phyloP scores from a whole-genome alignment of 1,284 basidiomycete species.

The Tilletia walkeri region DNA sequence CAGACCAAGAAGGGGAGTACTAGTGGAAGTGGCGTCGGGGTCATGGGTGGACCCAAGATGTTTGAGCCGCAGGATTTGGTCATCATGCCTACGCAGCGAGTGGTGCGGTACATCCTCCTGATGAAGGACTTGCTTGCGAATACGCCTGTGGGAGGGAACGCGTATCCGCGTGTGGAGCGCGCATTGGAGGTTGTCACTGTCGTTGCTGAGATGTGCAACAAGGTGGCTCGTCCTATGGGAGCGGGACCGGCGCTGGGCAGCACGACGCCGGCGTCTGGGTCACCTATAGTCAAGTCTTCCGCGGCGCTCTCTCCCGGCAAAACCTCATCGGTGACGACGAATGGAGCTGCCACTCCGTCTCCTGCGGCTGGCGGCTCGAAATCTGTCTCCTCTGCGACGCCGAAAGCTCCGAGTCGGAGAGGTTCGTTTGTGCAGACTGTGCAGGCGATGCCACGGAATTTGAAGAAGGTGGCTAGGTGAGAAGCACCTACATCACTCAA shows the following conservation, averaged over 20 bases:
- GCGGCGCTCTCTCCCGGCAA: neutral
- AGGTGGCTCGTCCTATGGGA: slow-evolving; percentile 22
- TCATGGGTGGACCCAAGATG: slow-evolving; percentile 26
- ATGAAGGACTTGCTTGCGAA: slow-evolving; percentile 43
- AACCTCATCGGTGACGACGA: neutral
- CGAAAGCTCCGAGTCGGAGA: neutral
- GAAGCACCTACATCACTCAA: too few relatives aligned
- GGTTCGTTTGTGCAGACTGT: neutral
- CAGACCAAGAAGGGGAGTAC: neutral
- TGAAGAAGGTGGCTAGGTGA: slow-evolving; percentile 7
- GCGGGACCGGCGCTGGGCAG: neutral
- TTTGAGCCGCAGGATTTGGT: slow-evolving; percentile 47
- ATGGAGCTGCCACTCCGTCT: neutral
- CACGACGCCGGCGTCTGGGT: neutral
- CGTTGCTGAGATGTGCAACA: slow-evolving; percentile 32
- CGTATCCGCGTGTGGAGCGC: slow-evolving; percentile 35
- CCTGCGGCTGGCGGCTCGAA: neutral
- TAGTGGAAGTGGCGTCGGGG: neutral
- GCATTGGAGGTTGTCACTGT: slow-evolving; percentile 30
- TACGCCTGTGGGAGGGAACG: slow-evolving; percentile 41
- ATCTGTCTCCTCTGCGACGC: neutral
- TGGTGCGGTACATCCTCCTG: slow-evolving; percentile 45
- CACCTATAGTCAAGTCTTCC: neutral
- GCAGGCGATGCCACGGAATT: neutral
- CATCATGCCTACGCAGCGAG: slow-evolving; percentile 53